phyloP scores from a whole-genome alignment of 1,139 yeast species.

The Saccharomycopsis phalli region DNA sequence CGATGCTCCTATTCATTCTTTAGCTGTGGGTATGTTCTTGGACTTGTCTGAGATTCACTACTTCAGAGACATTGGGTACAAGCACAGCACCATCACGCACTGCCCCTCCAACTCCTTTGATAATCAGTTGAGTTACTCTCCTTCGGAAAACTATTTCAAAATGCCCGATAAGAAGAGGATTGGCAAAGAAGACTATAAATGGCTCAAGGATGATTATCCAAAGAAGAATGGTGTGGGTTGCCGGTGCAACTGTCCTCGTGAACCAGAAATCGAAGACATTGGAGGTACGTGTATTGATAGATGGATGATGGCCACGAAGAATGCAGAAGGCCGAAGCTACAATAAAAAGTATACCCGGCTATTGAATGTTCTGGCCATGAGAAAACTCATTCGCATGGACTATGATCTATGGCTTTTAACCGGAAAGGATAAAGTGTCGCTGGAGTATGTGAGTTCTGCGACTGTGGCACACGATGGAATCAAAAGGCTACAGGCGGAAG shows the following conservation, averaged over 20 bases:
- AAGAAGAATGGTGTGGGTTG: slow-evolving; percentile 65
- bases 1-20: slow-evolving; percentile 86
- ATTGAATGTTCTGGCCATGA: slow-evolving; percentile 12
- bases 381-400: slow-evolving; percentile 9
- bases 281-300: slow-evolving; percentile 45
- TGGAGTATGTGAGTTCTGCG: slow-evolving; percentile 17
- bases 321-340: slow-evolving; percentile 23
- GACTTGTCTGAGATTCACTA: slow-evolving; percentile 67
- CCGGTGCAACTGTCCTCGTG: slow-evolving; percentile 69
- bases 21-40: slow-evolving; percentile 70
- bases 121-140: slow-evolving; percentile 41
- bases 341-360: slow-evolving; percentile 20
- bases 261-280: slow-evolving; percentile 46
- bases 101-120: slow-evolving; percentile 62
- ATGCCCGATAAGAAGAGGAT: slow-evolving; percentile 26
- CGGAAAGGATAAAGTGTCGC: neutral
- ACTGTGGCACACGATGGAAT: slow-evolving; percentile 10
- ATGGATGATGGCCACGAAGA: slow-evolving; percentile 42
- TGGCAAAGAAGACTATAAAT: slow-evolving; percentile 22
- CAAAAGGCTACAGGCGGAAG: slow-evolving; percentile 12
- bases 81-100: slow-evolving; percentile 69
- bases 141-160: slow-evolving; percentile 24
- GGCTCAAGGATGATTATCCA: slow-evolving; percentile 41
- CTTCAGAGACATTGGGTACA: slow-evolving; percentile 83
- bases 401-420: slow-evolving; percentile 3